phyloP scores from a whole-genome alignment of 768 basidiomycete genomes.

The Amanita inopinata region DNA sequence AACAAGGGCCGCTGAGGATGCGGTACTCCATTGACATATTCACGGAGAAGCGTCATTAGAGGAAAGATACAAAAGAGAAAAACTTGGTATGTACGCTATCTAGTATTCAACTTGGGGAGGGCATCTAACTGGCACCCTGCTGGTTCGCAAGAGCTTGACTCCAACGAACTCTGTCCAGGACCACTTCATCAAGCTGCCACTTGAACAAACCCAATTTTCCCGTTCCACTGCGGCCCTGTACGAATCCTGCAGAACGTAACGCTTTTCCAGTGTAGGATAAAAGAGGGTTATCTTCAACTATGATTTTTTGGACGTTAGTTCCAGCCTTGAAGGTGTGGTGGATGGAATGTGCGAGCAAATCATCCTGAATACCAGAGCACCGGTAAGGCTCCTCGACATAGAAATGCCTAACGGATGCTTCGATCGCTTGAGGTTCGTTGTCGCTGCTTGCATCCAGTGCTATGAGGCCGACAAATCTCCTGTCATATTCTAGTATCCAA shows the following conservation, averaged over 20 bases:
- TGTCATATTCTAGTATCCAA: slow-evolving; percentile 56
- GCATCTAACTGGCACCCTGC: too few relatives aligned
- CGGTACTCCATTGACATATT: slow-evolving; percentile 6
- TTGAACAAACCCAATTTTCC: slow-evolving; percentile 42
- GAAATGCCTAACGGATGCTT: slow-evolving; percentile 68
- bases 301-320: slow-evolving; percentile 33
- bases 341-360: slow-evolving; percentile 53
- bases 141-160: too few relatives aligned
- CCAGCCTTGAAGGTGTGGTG: slow-evolving; percentile 43
- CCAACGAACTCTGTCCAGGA: slow-evolving; percentile 40
- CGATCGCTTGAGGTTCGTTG: slow-evolving; percentile 24
- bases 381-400: slow-evolving; percentile 62
- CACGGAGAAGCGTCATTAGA: not conserved
- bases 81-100: not conserved
- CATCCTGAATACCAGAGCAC: slow-evolving; percentile 45
- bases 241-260: slow-evolving; percentile 41
- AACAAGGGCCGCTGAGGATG: slow-evolving; percentile 30
- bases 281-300: slow-evolving; percentile 39
- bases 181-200: slow-evolving; percentile 37
- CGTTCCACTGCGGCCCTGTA: slow-evolving; percentile 29
- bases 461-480: slow-evolving; percentile 55
- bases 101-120: too few relatives aligned
- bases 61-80: not conserved
- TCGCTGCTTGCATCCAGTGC: slow-evolving; percentile 55
- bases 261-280: slow-evolving; percentile 37